phyloP scores from a whole-genome alignment of 257 asterid genomes.

The Nicotiana obtusifolia region DNA sequence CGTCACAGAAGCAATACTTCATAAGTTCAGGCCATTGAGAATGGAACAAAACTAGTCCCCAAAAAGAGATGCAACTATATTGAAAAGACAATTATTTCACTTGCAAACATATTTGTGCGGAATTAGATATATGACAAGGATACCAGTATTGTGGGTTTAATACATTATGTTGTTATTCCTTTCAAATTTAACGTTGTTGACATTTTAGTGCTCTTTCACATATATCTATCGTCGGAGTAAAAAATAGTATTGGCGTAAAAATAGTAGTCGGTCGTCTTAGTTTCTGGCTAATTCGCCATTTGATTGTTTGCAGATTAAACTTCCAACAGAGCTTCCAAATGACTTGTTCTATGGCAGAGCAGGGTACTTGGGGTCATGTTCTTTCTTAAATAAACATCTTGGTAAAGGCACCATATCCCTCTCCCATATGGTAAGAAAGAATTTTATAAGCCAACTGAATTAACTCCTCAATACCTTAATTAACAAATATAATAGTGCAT shows the following conservation, averaged over 20 bases:
- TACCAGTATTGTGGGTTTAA: no score
- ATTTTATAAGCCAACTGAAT: not conserved
- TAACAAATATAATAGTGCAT: not conserved
- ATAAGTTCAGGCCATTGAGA: no score
- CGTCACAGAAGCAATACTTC: no score
- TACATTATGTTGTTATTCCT: no score
- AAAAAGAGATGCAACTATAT: no score
- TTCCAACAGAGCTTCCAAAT: slow-evolving; percentile 53
- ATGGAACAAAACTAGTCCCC: no score
- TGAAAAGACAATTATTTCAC: no score
- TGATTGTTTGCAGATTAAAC: slow-evolving; percentile 43
- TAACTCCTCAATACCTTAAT: slow-evolving; percentile 8
- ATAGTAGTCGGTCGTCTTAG: not conserved
- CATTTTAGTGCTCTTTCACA: no score
- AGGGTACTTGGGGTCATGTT: slow-evolving; percentile 77
- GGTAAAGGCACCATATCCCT: slow-evolving; percentile 52
- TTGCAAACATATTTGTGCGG: no score
- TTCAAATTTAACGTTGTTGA: no score
- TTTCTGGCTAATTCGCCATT: not conserved
- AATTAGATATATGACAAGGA: no score
- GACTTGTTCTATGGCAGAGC: slow-evolving; percentile 76
- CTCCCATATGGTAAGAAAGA: slow-evolving; percentile 45
- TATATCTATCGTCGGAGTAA: no score
- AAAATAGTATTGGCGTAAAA: not conserved
- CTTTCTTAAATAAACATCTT: slow-evolving; percentile 56